Conservation (phyloP, 257 asterid genomes). For the Rubia yunnanensis region DNA sequence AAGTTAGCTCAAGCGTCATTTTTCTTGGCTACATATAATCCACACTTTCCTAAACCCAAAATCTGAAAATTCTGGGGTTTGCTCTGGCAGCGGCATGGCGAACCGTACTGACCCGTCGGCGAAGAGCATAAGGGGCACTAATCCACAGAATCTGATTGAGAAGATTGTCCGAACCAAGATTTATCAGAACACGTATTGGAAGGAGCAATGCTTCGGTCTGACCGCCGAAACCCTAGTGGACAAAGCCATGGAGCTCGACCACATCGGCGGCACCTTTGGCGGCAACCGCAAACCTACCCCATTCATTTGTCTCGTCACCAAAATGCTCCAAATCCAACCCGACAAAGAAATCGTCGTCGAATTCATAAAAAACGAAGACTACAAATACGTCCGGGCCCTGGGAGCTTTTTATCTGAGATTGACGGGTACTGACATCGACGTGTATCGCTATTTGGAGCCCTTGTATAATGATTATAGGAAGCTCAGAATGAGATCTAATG, state of each 20-base stretch:
- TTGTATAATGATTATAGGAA: conserved; percentile 90
- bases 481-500: conserved; percentile 49
- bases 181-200: conserved; percentile 81
- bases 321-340: conserved; percentile 99
- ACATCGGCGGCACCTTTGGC: conserved; percentile 78
- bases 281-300: conserved; percentile 85
- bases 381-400: conserved; percentile 87
- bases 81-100: conserved; percentile 34
- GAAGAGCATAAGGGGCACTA: conserved; percentile 84
- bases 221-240: conserved; percentile 97
- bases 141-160: conserved; percentile 90
- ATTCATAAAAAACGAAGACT: conserved; percentile 85
- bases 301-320: conserved; percentile 76
- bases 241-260: conserved; percentile 98
- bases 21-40: not conserved
- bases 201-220: conserved; percentile 90
- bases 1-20: too few relatives aligned
- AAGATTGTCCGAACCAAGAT: conserved; percentile 80
- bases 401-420: conserved; percentile 94
- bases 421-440: conserved; percentile 83
- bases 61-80: not conserved
- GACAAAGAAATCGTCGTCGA: conserved; percentile 96
- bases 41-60: not conserved
- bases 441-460: conserved; percentile 84
- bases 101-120: conserved; percentile 90